A percentile compares a stretch with the other conserved stretches of the same genome.
phyloP scores from a whole-genome alignment of 176 grass and related monocot species.

The Elymus sibiricus region DNA sequence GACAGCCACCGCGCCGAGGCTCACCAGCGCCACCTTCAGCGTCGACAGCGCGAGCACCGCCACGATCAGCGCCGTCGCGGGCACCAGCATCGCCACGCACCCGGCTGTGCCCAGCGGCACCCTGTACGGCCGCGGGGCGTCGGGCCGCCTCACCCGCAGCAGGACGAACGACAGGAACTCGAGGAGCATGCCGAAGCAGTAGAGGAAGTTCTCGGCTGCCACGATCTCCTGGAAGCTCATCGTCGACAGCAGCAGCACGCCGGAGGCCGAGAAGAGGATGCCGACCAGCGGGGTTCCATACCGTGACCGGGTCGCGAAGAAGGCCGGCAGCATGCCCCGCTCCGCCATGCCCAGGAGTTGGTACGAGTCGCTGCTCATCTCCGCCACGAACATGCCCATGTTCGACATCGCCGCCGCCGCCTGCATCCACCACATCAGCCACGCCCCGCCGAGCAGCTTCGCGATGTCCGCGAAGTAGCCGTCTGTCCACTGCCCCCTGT shows the following conservation, averaged over 20 bases:
- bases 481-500: background rate
- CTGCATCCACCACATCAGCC: constrained; percentile 20
- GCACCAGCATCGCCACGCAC: constrained; percentile 11
- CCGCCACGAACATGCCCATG: constrained; percentile 18
- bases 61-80: constrained; percentile 19
- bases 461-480: constrained; percentile 19
- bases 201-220: constrained; percentile 54
- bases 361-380: constrained; percentile 20
- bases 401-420: constrained; percentile 9
- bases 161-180: constrained; percentile 38
- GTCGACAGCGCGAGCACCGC: constrained; percentile 10
- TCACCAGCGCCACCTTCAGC: constrained; percentile 12
- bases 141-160: constrained; percentile 36
- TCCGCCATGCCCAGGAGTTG: constrained; percentile 18
- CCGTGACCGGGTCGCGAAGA: background rate
- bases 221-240: constrained; percentile 69
- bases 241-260: constrained; percentile 26
- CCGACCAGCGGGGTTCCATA: constrained; percentile 4
- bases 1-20: background rate
- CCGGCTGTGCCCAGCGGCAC: constrained; percentile 34
- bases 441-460: constrained; percentile 32
- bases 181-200: constrained; percentile 12
- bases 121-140: constrained; percentile 38
- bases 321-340: constrained; percentile 12
- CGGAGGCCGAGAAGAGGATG: constrained; percentile 19